phyloP scores from a whole-genome alignment of 768 basidiomycete genomes.

The Lactarius akahatsu region DNA sequence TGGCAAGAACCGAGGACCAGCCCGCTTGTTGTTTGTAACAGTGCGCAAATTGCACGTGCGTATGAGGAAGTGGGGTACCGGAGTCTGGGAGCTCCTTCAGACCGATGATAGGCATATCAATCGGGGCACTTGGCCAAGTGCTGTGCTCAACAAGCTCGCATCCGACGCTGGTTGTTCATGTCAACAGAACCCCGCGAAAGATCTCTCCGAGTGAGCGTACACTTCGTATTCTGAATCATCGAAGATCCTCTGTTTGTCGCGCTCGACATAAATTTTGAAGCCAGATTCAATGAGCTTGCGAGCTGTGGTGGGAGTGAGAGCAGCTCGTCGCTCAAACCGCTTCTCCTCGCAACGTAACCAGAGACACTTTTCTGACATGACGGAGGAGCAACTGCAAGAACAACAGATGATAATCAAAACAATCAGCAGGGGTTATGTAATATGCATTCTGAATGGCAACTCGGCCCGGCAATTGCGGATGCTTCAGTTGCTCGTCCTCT shows the following conservation, averaged over 20 bases:
- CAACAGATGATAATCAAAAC: neutral
- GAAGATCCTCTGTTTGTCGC: constrained; percentile 93
- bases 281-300: constrained; percentile 85
- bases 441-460: neutral
- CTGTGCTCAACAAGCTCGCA: constrained; percentile 86
- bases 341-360: constrained; percentile 99
- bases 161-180: constrained; percentile 61
- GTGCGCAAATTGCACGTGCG: constrained; percentile 97
- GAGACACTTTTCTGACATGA: constrained; percentile 54
- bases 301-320: constrained; percentile 88
- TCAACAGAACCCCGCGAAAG: constrained; percentile 16
- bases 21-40: constrained; percentile 96
- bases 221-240: constrained; percentile 88
- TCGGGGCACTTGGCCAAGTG: constrained; percentile 83
- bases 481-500: constrained; percentile 11
- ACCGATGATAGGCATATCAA: constrained; percentile 78
- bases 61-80: constrained; percentile 80
- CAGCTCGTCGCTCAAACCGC: constrained; percentile 88
- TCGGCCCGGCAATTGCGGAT: constrained; percentile 4
- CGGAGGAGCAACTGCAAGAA: neutral
- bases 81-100: constrained; percentile 94
- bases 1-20: constrained; percentile 81
- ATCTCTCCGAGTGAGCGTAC: constrained; percentile 50
- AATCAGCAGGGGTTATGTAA: constrained; percentile 11
- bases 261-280: constrained; percentile 88